phyloP scores from a whole-genome alignment of 2,329 filamentous ascomycete genomes.

The Hortaea werneckii region DNA sequence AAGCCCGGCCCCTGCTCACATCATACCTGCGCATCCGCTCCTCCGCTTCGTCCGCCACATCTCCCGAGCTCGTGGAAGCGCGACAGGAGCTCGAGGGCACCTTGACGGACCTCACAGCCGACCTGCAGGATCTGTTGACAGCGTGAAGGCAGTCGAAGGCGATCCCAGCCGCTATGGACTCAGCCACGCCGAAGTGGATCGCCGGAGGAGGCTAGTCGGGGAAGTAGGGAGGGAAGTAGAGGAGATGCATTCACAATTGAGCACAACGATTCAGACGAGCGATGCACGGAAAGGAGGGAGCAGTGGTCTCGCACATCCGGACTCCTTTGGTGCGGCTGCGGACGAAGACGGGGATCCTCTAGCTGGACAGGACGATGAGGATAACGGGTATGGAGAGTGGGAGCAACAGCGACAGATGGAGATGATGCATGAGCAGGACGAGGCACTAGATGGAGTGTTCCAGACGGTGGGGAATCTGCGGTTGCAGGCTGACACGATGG shows the following conservation, averaged over 20 bases:
- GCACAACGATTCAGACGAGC: constrained; percentile 44
- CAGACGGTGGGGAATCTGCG: constrained; percentile 84
- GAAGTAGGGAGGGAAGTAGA: constrained; percentile 85
- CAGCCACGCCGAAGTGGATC: constrained; percentile 67
- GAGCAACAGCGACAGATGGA: constrained; percentile 85
- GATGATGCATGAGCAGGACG: constrained; percentile 91
- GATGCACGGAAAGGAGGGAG: constrained; percentile 31
- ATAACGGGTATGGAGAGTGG: constrained; percentile 53
- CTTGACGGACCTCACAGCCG: constrained; percentile 62
- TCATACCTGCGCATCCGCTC: constrained; percentile 95
- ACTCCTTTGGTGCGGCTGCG: constrained; percentile 35
- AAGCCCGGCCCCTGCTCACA: constrained; percentile 76
- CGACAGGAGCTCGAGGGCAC: constrained; percentile 69
- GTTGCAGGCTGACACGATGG: constrained; percentile 90
- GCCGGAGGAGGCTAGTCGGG: constrained; percentile 71
- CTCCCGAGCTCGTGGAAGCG: constrained; percentile 58
- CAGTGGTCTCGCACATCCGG: constrained; percentile 47
- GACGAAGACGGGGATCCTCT: constrained; percentile 29
- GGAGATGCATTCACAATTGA: constrained; percentile 76
- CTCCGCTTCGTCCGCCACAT: constrained; percentile 58
- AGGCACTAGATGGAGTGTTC: constrained; percentile 86
- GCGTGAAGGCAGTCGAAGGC: constrained; percentile 76
- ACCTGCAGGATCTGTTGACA: constrained; percentile 83
- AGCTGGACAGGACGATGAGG: constrained; percentile 25
- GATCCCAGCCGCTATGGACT: constrained; percentile 83